These are phyloP conservation scores for Trichoderma harzianum DNA, from an alignment of 2,329 filamentous ascomycete species.

Conservation along the genomic window DNA sequence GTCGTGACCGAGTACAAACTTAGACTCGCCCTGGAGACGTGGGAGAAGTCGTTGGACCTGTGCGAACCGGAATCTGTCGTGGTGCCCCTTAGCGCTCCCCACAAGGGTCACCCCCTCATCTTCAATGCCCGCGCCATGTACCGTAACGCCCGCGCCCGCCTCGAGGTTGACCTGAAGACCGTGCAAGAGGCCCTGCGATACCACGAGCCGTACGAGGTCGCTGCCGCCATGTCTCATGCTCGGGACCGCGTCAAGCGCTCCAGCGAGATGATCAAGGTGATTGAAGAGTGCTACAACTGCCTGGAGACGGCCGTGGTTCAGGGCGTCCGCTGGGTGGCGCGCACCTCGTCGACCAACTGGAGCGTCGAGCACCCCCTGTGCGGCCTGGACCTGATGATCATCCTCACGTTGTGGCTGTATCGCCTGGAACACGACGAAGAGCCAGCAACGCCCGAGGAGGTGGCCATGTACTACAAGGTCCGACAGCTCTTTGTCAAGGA, in stretches of 20 bases:
- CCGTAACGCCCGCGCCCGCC: conserved; percentile 84
- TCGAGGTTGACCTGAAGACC: conserved; percentile 92
- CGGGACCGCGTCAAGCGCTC: conserved; percentile 93
- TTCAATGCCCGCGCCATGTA: conserved; percentile 99
- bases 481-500: conserved; percentile 89
- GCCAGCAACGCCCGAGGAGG: conserved; percentile 77
- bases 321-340: conserved; percentile 96
- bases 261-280: conserved; percentile 97
- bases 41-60: conserved; percentile 92
- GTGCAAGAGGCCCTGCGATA: conserved; percentile 96
- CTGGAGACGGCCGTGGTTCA: conserved; percentile 93
- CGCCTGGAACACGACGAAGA: conserved; percentile 99
- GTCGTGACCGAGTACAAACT: conserved; percentile 98
- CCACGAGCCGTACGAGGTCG: conserved; percentile 95
- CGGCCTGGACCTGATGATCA: conserved; percentile 95
- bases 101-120: conserved; percentile 92
- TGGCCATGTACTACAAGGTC: conserved; percentile 88
- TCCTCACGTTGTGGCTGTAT: conserved; percentile 96
- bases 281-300: conserved; percentile 95
- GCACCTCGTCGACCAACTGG: conserved; percentile 97
- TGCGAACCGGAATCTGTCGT: conserved; percentile 88
- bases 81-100: conserved; percentile 86
- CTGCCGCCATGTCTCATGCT: conserved; percentile 91
- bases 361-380: conserved; percentile 97
- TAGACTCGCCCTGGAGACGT: conserved; percentile 91